phyloP scores from a whole-genome alignment of 495 filamentous ascomycete species.

The Platismatia glauca region DNA sequence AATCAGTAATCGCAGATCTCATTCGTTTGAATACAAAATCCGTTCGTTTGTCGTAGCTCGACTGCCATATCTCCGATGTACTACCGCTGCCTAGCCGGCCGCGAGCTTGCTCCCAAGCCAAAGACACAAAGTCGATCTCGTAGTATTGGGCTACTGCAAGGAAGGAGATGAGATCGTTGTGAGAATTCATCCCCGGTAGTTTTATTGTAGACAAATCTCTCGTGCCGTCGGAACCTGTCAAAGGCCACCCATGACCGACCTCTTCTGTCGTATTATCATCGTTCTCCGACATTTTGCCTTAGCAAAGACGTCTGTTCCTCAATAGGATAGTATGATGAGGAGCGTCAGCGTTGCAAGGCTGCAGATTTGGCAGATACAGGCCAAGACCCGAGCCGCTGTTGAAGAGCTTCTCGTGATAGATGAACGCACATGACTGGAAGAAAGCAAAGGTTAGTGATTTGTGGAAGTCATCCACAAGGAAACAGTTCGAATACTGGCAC shows the following conservation, averaged over 20 bases:
- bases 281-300: background rate
- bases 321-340: too few species aligned
- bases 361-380: too few species aligned
- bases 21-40: background rate
- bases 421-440: too few species aligned
- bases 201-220: background rate
- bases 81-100: constrained; percentile 10
- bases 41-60: background rate
- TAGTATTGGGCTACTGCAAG: background rate
- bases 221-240: background rate
- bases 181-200: background rate
- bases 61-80: constrained; percentile 12
- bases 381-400: too few species aligned
- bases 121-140: constrained; percentile 13
- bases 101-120: constrained; percentile 15
- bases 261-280: background rate
- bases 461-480: too few species aligned
- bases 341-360: too few species aligned
- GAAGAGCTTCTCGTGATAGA: too few species aligned
- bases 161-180: background rate
- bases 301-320: too few species aligned
- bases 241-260: background rate
- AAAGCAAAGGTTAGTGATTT: too few species aligned
- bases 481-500: too few species aligned
- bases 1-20: background rate